Conservation (phyloP, 179 eudicot genomes). For the Silene coronaria region DNA sequence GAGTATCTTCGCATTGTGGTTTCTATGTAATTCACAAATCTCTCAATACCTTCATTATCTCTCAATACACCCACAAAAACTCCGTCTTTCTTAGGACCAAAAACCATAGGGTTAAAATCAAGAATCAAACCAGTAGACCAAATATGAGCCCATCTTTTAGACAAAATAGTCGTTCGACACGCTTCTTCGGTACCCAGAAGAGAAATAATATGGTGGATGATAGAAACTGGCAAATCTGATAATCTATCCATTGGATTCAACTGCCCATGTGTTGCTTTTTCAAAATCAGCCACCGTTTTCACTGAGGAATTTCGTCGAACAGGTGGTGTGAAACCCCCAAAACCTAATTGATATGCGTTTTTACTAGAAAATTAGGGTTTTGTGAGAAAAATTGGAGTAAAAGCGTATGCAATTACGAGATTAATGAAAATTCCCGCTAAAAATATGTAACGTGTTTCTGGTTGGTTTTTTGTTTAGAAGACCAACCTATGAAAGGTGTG, state of each 20-base stretch:
- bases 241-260: neutral
- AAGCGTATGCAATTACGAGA: too few relatives aligned
- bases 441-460: too few relatives aligned
- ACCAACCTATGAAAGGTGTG: too few relatives aligned
- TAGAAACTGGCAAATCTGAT: conserved; percentile 2
- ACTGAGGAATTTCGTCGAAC: conserved; percentile 7
- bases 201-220: neutral
- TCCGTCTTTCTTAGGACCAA: neutral
- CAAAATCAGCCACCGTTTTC: neutral
- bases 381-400: too few relatives aligned
- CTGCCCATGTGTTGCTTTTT: neutral
- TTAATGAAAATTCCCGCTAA: too few relatives aligned
- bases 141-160: neutral
- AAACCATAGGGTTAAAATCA: neutral
- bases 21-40: neutral
- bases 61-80: neutral
- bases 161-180: conserved; percentile 5
- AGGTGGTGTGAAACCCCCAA: neutral
- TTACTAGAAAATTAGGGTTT: too few relatives aligned
- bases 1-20: neutral
- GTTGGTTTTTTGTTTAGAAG: too few relatives aligned
- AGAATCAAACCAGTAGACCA: conserved; percentile 5
- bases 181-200: conserved; percentile 2
- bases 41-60: neutral
- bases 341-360: too few relatives aligned